These are phyloP conservation scores for Cytospora chrysosperma DNA, from an alignment of 2,329 filamentous ascomycete species.

Conservation along the genomic window DNA sequence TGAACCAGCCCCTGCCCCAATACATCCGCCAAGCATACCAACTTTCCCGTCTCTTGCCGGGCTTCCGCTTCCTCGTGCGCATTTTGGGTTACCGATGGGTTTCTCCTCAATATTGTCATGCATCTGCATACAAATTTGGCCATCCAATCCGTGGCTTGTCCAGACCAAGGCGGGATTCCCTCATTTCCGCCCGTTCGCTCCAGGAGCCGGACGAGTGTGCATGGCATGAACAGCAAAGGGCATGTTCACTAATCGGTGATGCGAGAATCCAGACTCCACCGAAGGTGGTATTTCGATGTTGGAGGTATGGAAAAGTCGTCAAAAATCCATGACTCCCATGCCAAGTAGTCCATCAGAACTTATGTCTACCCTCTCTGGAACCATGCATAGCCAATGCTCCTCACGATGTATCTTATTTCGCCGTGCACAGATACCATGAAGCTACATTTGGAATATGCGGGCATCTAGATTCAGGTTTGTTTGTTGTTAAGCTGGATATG, in stretches of 20 bases:
- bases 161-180: neutral
- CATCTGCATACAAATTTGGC: neutral
- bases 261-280: neutral
- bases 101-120: neutral
- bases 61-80: neutral
- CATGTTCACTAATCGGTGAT: no score
- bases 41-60: neutral
- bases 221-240: no score
- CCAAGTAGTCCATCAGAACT: neutral
- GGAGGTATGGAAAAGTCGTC: neutral
- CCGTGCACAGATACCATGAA: neutral
- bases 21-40: neutral
- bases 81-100: neutral
- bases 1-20: neutral
- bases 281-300: neutral
- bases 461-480: slow-evolving; percentile 7
- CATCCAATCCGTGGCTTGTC: no score
- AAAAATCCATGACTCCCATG: neutral
- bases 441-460: slow-evolving; percentile 1
- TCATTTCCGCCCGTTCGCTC: no score
- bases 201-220: no score
- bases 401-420: neutral
- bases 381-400: neutral
- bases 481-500: slow-evolving; percentile 8
- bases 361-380: neutral